phyloP scores from a whole-genome alignment of 352 stramenopile species.

The Pelagophyceae sp. region DNA sequence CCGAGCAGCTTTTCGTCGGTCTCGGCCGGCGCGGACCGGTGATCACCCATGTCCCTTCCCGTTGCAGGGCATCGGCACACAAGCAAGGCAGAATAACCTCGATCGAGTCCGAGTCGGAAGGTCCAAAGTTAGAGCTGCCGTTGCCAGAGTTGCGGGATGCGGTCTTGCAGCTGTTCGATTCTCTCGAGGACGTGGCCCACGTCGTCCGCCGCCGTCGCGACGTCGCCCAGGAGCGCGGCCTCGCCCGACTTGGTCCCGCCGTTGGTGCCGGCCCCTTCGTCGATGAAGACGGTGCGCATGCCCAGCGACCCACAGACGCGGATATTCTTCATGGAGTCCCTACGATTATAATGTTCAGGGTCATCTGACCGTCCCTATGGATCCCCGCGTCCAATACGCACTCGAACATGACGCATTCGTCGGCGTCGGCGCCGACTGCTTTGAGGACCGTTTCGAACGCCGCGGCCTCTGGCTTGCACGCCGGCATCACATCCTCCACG shows the following conservation, averaged over 20 bases:
- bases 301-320: background rate
- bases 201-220: background rate
- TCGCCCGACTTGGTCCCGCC: background rate
- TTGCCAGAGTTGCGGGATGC: background rate
- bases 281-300: conserved; percentile 1
- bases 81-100: no score
- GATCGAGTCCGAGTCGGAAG: no score
- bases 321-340: conserved; percentile 20
- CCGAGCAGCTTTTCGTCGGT: no score
- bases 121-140: background rate
- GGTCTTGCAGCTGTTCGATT: background rate
- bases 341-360: no score
- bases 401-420: conserved; percentile 9
- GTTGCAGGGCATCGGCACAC: no score
- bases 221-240: conserved; percentile 8
- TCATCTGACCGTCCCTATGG: no score
- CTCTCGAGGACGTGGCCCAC: background rate
- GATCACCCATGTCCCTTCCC: no score
- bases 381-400: no score
- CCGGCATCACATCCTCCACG: conserved; percentile 13
- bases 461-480: conserved; percentile 12
- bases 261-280: background rate
- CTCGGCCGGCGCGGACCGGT: no score
- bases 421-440: background rate
- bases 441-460: background rate